A percentile compares a stretch with the other conserved stretches of the same genome.
Conservation (phyloP, 139 green algal genomes). For the Yamagishiella unicocca region DNA sequence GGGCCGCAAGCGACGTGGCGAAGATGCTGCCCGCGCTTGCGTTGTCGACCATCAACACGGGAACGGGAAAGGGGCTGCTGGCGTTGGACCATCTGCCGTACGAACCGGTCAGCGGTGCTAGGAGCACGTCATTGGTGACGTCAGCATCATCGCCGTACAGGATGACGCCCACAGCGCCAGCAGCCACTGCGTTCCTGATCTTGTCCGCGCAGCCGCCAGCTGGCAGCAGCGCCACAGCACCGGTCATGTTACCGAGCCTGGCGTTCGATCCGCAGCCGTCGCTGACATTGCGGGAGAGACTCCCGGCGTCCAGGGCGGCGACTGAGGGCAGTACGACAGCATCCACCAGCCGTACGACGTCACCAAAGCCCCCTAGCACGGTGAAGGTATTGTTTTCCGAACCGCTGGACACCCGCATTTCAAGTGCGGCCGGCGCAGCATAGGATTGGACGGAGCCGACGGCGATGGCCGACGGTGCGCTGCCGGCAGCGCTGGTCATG, state of each 20-base stretch:
- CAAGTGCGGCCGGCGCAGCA: neutral
- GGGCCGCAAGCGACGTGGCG: too few relatives aligned
- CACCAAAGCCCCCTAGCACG: neutral
- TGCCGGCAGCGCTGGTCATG: neutral
- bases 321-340: neutral
- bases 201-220: conserved; percentile 15
- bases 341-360: neutral
- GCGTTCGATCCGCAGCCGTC: too few relatives aligned
- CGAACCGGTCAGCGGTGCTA: neutral
- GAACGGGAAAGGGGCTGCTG: neutral
- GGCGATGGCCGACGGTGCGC: neutral
- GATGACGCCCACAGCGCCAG: neutral
- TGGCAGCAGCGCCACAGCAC: conserved; percentile 5
- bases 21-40: too few relatives aligned
- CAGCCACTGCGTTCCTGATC: neutral
- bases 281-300: neutral
- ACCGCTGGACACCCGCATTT: neutral
- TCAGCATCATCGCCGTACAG: conserved; percentile 9
- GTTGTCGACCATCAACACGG: neutral
- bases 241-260: neutral
- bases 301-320: neutral
- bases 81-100: neutral
- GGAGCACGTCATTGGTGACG: neutral
- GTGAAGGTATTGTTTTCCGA: neutral
- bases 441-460: conserved; percentile 1